Percentiles rank a stretch among this genome's conserved stretches.
Conservation (phyloP, 768 basidiomycete species). For the Pleurotus eryngii region DNA sequence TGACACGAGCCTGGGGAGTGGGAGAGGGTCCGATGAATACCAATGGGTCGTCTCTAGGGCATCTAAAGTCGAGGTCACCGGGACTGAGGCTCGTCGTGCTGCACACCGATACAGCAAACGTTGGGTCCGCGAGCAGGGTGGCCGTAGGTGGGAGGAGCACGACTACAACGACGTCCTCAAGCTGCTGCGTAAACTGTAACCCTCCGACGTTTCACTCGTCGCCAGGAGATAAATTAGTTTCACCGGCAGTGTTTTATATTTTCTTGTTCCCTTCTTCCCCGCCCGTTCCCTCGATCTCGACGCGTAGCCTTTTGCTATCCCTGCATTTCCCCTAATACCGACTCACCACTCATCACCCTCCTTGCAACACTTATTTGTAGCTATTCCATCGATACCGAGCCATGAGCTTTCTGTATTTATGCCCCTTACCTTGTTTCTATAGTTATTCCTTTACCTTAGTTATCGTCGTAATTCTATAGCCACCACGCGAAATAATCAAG, state of each 20-base stretch:
- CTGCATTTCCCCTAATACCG: not conserved
- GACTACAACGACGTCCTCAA: slow-evolving; percentile 31
- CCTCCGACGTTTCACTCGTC: slow-evolving; percentile 2
- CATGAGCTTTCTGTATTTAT: not conserved
- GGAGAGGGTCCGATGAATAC: not conserved
- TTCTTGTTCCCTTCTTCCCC: not conserved
- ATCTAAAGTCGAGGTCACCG: not conserved
- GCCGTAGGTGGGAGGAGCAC: slow-evolving; percentile 31
- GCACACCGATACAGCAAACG: slow-evolving; percentile 23
- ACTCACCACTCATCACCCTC: too few species aligned
- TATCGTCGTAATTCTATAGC: not conserved
- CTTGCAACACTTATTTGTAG: not conserved
- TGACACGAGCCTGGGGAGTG: not conserved
- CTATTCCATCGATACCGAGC: not conserved
- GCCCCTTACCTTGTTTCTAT: not conserved
- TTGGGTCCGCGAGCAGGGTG: slow-evolving; percentile 39
- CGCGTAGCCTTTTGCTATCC: not conserved
- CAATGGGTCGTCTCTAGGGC: slow-evolving; percentile 4
- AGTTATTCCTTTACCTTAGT: not conserved
- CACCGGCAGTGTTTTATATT: not conserved
- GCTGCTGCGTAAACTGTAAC: slow-evolving; percentile 30
- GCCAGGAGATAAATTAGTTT: not conserved
- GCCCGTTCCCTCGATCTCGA: not conserved
- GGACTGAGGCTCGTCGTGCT: not conserved
- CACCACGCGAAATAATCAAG: too few species aligned